A percentile compares a stretch with the other conserved stretches of the same genome.
These are phyloP conservation scores for Diplodia intermedia DNA, from an alignment of 2,329 filamentous ascomycete species.

Conservation along the genomic window DNA sequence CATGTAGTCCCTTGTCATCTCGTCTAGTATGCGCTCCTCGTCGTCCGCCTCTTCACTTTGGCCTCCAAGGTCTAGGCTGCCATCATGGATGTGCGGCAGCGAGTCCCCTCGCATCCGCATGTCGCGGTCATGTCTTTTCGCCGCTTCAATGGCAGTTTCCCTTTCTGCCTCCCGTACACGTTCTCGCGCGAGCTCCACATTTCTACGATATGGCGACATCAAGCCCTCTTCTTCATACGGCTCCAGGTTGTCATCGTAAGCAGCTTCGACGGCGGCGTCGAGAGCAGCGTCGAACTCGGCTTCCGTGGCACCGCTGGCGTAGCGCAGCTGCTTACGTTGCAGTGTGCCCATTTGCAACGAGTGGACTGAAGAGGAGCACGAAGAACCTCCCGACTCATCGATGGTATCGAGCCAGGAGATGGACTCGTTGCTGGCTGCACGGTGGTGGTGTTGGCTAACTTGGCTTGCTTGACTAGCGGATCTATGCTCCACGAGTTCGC, in stretches of 20 bases:
- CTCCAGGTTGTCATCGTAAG: conserved; percentile 91
- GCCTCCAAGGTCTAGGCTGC: conserved; percentile 36
- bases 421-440: conserved; percentile 76
- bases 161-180: conserved; percentile 75
- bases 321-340: conserved; percentile 72
- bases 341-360: conserved; percentile 77
- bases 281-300: conserved; percentile 93
- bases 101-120: conserved; percentile 55
- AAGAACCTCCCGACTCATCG: conserved; percentile 85
- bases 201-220: conserved; percentile 49
- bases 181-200: conserved; percentile 78
- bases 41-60: conserved; percentile 53
- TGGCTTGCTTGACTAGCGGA: conserved; percentile 25
- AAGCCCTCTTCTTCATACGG: conserved; percentile 63
- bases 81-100: conserved; percentile 48
- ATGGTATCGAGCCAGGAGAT: conserved; percentile 95
- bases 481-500: conserved; percentile 31
- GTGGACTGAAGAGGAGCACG: conserved; percentile 75
- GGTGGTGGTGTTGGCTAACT: conserved; percentile 37
- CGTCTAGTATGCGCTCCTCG: conserved; percentile 70
- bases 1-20: conserved; percentile 83
- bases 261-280: conserved; percentile 93
- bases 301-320: conserved; percentile 75
- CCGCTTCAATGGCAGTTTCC: conserved; percentile 68
- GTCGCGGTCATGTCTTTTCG: conserved; percentile 64